A percentile compares a stretch with the other conserved stretches of the same genome.
Evolutionary conservation across 371 early-diverging fungal species (phyloP).

Genomic region (Synchytrium microbalum): DNA sequence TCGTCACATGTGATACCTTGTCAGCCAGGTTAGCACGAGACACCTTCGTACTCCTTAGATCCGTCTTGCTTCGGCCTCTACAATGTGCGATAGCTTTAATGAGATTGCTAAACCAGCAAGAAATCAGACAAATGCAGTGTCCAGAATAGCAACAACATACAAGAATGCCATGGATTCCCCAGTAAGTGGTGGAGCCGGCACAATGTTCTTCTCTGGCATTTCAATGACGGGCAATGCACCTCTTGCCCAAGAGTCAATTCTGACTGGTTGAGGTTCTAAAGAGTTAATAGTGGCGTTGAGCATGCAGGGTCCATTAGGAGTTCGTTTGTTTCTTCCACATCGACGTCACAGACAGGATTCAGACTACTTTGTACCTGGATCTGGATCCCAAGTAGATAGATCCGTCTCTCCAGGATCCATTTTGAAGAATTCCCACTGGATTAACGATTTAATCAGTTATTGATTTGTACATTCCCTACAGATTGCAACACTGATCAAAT

Average conservation of each 20-base stretch:
- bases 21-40: background rate
- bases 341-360: background rate
- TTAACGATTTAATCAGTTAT: background rate
- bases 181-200: background rate
- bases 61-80: background rate
- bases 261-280: slow-evolving; percentile 36
- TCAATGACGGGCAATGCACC: slow-evolving; percentile 28
- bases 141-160: too few relatives aligned
- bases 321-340: background rate
- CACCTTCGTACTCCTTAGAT: background rate
- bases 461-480: background rate
- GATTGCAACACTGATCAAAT: background rate
- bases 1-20: background rate
- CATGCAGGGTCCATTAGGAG: background rate
- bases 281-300: background rate
- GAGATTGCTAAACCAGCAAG: too few relatives aligned
- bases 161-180: background rate
- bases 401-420: slow-evolving; percentile 34
- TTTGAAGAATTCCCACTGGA: slow-evolving; percentile 40
- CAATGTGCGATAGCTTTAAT: background rate
- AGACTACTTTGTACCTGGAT: slow-evolving; percentile 28
- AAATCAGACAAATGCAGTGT: too few relatives aligned
- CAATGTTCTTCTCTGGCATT: background rate
- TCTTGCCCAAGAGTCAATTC: slow-evolving; percentile 44
- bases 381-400: slow-evolving; percentile 35